Conservation (phyloP, 2,329 filamentous ascomycete species). For the Trichophyton mentagrophytes region DNA sequence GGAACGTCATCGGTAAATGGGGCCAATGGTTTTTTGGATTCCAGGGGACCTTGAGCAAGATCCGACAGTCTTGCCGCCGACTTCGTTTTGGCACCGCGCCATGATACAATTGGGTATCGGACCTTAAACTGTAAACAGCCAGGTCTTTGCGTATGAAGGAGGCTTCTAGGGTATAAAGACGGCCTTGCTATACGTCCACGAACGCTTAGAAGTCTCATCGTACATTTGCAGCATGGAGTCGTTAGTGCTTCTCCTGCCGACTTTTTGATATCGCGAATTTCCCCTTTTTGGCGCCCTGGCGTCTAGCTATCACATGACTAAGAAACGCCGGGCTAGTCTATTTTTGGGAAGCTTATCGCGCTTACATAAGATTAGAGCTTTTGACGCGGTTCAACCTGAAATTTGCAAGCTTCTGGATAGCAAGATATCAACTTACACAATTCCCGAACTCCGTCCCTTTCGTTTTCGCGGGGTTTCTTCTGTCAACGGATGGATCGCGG, state of each 20-base stretch:
- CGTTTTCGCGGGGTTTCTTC: not conserved
- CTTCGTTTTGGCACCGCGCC: conserved; percentile 27
- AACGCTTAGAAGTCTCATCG: not conserved
- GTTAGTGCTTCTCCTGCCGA: not conserved
- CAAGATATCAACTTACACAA: not conserved
- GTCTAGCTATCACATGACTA: not conserved
- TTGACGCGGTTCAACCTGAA: not conserved
- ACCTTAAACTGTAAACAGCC: not conserved
- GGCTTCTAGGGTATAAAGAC: not conserved
- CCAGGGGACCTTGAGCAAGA: conserved; percentile 45
- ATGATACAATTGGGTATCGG: not conserved
- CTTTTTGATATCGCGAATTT: not conserved
- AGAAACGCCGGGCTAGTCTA: not conserved
- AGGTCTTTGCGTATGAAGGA: not conserved
- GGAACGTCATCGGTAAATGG: conserved; percentile 37
- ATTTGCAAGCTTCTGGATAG: not conserved
- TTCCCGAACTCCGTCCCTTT: not conserved
- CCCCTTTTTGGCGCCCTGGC: not conserved
- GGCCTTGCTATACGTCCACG: not conserved
- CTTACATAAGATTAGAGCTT: not conserved
- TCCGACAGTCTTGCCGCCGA: conserved; percentile 33
- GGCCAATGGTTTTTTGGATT: conserved; percentile 30
- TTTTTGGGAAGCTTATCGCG: not conserved
- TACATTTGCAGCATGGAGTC: not conserved
- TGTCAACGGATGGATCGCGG: not conserved